Conservation (phyloP, 2,329 filamentous ascomycete genomes). For the Endothia cerciana region DNA sequence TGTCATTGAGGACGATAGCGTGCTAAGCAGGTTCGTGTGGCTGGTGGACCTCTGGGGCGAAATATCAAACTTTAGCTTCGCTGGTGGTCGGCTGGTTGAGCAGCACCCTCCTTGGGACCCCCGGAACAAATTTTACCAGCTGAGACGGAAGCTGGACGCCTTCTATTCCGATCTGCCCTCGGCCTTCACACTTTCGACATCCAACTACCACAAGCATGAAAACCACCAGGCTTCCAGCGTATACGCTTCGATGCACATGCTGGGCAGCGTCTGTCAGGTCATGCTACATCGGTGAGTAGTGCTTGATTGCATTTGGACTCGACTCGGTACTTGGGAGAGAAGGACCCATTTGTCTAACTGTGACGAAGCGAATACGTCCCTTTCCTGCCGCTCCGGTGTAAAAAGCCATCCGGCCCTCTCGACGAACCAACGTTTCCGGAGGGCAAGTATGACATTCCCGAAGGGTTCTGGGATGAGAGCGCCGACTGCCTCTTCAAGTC, state of each 20-base stretch:
- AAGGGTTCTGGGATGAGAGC: constrained; percentile 65
- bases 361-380: constrained; percentile 61
- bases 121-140: constrained; percentile 56
- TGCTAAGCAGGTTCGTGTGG: constrained; percentile 57
- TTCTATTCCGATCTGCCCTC: constrained; percentile 60
- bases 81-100: constrained; percentile 55
- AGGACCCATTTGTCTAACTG: no score
- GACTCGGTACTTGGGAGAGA: not conserved
- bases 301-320: not conserved
- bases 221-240: constrained; percentile 64
- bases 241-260: constrained; percentile 69
- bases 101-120: constrained; percentile 62
- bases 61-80: constrained; percentile 59
- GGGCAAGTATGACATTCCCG: constrained; percentile 46
- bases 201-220: constrained; percentile 69
- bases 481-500: constrained; percentile 66
- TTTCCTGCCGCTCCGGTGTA: constrained; percentile 63
- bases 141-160: constrained; percentile 54
- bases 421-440: constrained; percentile 60
- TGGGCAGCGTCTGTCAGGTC: constrained; percentile 67
- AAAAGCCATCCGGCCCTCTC: constrained; percentile 56
- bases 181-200: constrained; percentile 59
- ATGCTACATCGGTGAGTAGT: constrained; percentile 59
- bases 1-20: constrained; percentile 47
- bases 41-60: constrained; percentile 64